phyloP scores from a whole-genome alignment of 108 stramenopile genomes.

The Cyclotella choctawhatcheeana region DNA sequence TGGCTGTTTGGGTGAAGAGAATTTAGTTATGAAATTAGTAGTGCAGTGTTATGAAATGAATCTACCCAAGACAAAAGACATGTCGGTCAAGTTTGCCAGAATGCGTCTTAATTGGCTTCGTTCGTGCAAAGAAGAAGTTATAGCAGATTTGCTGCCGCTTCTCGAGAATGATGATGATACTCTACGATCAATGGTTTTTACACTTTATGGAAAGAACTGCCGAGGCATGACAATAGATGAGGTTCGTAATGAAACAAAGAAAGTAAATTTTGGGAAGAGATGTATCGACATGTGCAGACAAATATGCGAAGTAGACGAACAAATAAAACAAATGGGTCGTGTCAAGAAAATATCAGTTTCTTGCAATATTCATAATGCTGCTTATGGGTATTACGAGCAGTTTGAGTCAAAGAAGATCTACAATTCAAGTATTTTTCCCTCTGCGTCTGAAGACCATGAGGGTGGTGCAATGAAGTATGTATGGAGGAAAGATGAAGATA shows the following conservation, averaged over 20 bases:
- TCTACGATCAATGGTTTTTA: background rate
- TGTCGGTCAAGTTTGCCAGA: background rate
- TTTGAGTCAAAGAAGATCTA: background rate
- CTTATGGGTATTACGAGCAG: background rate
- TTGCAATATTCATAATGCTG: background rate
- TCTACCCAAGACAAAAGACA: background rate
- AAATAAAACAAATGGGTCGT: background rate
- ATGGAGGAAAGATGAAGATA: background rate
- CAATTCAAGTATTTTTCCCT: background rate
- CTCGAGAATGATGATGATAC: slow-evolving; percentile 5
- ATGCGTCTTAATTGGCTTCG: background rate
- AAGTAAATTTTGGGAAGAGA: background rate
- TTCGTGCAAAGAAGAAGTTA: background rate
- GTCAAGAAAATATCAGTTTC: background rate
- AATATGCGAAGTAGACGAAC: background rate
- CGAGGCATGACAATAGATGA: background rate
- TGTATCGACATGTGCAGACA: background rate
- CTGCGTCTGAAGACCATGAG: background rate
- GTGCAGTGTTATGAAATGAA: background rate
- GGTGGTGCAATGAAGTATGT: slow-evolving; percentile 11
- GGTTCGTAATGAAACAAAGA: background rate
- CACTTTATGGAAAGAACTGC: background rate
- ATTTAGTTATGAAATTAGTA: background rate
- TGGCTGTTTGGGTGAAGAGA: background rate
- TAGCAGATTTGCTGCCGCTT: background rate